These are phyloP conservation scores for Mallotus repandus DNA, from an alignment of 441 rosid genomes.

Conservation along the genomic window DNA sequence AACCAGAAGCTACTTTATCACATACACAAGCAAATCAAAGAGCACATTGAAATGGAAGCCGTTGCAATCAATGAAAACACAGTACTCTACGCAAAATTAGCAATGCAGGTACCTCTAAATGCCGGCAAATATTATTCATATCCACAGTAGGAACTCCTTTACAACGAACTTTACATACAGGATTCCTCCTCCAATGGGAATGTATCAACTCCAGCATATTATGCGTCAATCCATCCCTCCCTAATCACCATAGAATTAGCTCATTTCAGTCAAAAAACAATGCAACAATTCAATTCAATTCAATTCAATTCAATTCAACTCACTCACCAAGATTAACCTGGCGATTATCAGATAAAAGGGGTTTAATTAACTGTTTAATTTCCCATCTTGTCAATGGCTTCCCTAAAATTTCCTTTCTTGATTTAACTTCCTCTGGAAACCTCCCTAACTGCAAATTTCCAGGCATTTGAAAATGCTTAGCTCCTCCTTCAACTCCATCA, in stretches of 20 bases:
- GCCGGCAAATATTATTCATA: constrained; percentile 78
- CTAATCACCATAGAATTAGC: constrained; percentile 26
- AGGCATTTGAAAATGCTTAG: constrained; percentile 63
- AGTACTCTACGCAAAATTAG: neutral
- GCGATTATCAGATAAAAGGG: constrained; percentile 66
- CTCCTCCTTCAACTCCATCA: constrained; percentile 45
- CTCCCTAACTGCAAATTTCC: constrained; percentile 59
- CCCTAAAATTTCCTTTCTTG: constrained; percentile 75
- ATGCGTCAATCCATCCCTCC: constrained; percentile 94
- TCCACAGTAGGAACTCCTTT: constrained; percentile 92
- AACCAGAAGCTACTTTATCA: neutral
- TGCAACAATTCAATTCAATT: no score
- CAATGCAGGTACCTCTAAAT: constrained; percentile 61
- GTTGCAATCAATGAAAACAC: no score
- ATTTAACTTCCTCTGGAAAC: constrained; percentile 56
- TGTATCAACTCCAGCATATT: constrained; percentile 92
- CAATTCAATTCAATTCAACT: no score
- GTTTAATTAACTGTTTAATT: constrained; percentile 63
- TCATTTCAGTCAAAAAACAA: no score
- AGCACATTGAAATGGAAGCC: no score
- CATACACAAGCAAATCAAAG: no score
- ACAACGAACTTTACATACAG: constrained; percentile 78
- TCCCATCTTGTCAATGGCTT: constrained; percentile 86
- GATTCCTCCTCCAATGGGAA: constrained; percentile 75
- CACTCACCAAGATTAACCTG: constrained; percentile 88